These are phyloP conservation scores for Nepenthes alata DNA, from an alignment of 179 eudicot genomes.

Conservation along the genomic window DNA sequence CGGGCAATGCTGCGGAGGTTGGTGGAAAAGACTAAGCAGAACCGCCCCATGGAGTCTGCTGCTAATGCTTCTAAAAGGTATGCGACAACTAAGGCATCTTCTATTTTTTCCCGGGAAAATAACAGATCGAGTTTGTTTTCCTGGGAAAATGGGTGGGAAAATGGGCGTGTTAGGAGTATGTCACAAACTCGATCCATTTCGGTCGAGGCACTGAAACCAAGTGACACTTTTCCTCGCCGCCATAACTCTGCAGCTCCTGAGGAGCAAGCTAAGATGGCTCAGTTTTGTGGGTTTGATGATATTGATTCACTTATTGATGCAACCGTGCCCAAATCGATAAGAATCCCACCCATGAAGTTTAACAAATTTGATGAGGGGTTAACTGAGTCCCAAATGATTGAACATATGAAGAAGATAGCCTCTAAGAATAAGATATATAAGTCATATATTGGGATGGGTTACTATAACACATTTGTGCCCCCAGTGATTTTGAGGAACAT, in stretches of 20 bases:
- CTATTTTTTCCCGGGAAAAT: slow-evolving; percentile 6
- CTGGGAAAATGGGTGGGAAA: slow-evolving; percentile 11
- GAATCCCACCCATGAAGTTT: slow-evolving; percentile 47
- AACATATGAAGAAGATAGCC: slow-evolving; percentile 68
- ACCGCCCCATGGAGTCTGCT: slow-evolving; percentile 14
- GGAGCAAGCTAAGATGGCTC: slow-evolving; percentile 58
- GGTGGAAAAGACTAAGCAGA: slow-evolving; percentile 34
- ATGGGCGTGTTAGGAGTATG: slow-evolving; percentile 14
- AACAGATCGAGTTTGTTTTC: slow-evolving; percentile 12
- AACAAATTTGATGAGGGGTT: slow-evolving; percentile 66
- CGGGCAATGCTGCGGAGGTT: slow-evolving; percentile 53
- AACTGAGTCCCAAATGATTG: slow-evolving; percentile 78
- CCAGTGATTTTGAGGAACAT: slow-evolving; percentile 80
- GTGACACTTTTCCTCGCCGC: slow-evolving; percentile 79
- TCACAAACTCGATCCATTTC: slow-evolving; percentile 49
- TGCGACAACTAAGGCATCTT: slow-evolving; percentile 49
- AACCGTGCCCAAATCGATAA: slow-evolving; percentile 77
- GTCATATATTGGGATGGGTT: slow-evolving; percentile 96
- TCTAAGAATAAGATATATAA: slow-evolving; percentile 64
- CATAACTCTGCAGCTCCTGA: slow-evolving; percentile 86
- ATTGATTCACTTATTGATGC: slow-evolving; percentile 62
- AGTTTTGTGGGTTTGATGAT: slow-evolving; percentile 46
- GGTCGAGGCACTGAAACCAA: slow-evolving; percentile 60
- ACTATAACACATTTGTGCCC: slow-evolving; percentile 74
- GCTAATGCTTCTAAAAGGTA: slow-evolving; percentile 37